Conservation (phyloP, 1,284 basidiomycete genomes). For the Ganoderma boninense region DNA sequence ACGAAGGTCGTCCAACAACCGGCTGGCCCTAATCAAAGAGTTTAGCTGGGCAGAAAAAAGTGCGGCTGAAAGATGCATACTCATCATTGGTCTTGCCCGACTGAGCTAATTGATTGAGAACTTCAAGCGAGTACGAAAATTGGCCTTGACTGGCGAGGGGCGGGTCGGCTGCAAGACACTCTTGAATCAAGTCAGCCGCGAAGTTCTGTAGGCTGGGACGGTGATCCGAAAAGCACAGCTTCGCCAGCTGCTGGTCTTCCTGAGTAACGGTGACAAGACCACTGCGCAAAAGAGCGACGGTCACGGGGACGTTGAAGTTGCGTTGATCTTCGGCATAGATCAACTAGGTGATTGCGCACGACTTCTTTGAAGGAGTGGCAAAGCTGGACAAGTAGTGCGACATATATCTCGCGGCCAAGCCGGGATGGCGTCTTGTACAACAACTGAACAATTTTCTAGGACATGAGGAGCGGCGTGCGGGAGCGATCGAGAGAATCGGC, state of each 20-base stretch:
- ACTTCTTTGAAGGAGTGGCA: conserved; percentile 93
- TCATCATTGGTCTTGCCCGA: conserved; percentile 83
- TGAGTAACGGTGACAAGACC: conserved; percentile 83
- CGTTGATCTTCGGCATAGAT: conserved; percentile 98
- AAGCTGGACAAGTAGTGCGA: conserved; percentile 87
- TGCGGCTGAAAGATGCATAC: conserved; percentile 52
- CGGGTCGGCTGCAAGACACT: conserved; percentile 83
- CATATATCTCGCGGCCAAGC: conserved; percentile 91
- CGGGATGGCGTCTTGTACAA: conserved; percentile 87
- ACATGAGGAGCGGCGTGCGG: conserved; percentile 90
- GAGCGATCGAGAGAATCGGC: conserved; percentile 82
- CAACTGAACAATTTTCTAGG: conserved; percentile 92
- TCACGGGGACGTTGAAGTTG: conserved; percentile 97
- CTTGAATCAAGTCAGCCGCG: conserved; percentile 84
- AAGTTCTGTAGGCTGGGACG: conserved; percentile 85
- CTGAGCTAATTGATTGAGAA: conserved; percentile 78
- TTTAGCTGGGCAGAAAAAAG: conserved; percentile 9
- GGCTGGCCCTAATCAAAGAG: conserved; percentile 54
- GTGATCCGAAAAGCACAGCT: conserved; percentile 84
- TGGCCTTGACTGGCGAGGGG: conserved; percentile 84
- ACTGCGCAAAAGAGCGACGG: conserved; percentile 86
- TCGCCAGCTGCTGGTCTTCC: conserved; percentile 93
- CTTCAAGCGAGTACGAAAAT: conserved; percentile 85
- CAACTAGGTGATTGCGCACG: conserved; percentile 95
- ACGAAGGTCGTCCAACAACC: conserved; percentile 77